Evolutionary conservation across 2,329 filamentous ascomycete genomes (phyloP).

Genomic region (Aspergillus fumigatus): DNA sequence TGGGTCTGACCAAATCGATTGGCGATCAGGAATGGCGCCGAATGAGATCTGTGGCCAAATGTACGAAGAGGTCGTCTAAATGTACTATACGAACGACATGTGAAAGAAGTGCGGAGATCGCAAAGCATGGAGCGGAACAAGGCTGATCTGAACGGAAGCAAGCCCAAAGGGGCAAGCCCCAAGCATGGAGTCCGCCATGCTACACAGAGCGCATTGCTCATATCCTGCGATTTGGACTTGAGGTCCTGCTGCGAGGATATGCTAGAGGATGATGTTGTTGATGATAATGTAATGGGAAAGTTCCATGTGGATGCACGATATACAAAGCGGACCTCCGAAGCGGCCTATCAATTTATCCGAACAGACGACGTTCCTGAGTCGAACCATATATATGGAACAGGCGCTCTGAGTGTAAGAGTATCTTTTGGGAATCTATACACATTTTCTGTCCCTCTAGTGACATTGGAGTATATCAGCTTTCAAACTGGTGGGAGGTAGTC

Average conservation of each 20-base stretch:
- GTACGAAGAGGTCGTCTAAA: conserved; percentile 12
- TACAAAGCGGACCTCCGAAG: conserved; percentile 7
- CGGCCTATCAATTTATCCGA: conserved; percentile 16
- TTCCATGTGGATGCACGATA: not conserved
- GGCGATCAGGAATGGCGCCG: not conserved
- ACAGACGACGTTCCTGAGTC: not conserved
- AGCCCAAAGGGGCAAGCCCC: conserved; percentile 27
- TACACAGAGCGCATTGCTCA: conserved; percentile 41
- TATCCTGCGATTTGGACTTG: conserved; percentile 24
- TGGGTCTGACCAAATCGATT: not conserved
- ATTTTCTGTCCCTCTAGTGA: not conserved
- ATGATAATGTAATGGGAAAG: not conserved
- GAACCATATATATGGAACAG: not conserved
- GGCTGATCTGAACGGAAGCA: conserved; percentile 15
- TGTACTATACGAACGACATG: conserved; percentile 15
- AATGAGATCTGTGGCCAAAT: not conserved
- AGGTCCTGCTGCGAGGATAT: not conserved
- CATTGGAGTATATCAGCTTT: not conserved
- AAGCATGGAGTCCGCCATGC: conserved; percentile 40
- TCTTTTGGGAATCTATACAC: not conserved
- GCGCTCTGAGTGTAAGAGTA: not conserved
- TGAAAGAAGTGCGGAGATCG: conserved; percentile 19
- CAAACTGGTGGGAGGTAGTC: too few species aligned
- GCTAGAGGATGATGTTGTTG: not conserved
- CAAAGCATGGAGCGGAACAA: conserved; percentile 16